A percentile compares a stretch with the other conserved stretches of the same genome.
Conservation (phyloP, 495 filamentous ascomycete genomes). For the Cryomyces antarcticus region DNA sequence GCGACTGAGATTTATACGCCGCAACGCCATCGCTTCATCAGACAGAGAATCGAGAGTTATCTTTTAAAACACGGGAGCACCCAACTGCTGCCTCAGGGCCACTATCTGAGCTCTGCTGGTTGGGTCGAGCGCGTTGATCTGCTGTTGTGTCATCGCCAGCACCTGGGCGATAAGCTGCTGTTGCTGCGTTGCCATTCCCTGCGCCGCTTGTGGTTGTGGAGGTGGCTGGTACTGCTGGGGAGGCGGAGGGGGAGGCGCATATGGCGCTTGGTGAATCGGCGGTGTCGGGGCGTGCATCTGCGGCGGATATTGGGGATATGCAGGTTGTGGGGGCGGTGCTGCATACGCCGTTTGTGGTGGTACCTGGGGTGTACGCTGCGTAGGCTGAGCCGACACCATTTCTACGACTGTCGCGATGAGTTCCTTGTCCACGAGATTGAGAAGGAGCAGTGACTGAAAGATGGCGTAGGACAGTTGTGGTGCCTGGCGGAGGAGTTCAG, state of each 20-base stretch:
- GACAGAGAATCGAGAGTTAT: too few species aligned
- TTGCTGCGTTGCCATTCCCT: constrained; percentile 23
- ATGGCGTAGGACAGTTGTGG: constrained; percentile 90
- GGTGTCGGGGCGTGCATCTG: constrained; percentile 26
- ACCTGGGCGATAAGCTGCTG: constrained; percentile 57
- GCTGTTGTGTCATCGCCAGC: constrained; percentile 49
- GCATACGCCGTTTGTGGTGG: constrained; percentile 8
- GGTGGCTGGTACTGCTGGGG: constrained; percentile 9
- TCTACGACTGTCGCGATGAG: constrained; percentile 37
- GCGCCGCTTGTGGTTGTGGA: constrained; percentile 4
- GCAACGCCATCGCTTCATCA: too few species aligned
- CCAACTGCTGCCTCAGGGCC: constrained; percentile 37
- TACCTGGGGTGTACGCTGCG: constrained; percentile 9
- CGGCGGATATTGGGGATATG: constrained; percentile 3
- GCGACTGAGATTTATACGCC: too few species aligned
- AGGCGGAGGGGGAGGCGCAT: constrained; percentile 24
- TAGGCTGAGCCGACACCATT: constrained; percentile 16
- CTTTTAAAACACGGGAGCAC: constrained; percentile 9
- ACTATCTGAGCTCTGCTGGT: constrained; percentile 58
- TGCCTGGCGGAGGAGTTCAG: constrained; percentile 69
- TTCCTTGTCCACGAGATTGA: constrained; percentile 68
- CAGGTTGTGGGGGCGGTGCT: constrained; percentile 9
- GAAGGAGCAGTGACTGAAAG: constrained; percentile 83
- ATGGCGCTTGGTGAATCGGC: constrained; percentile 29
- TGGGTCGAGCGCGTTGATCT: constrained; percentile 56